phyloP scores from a whole-genome alignment of 2,329 filamentous ascomycete genomes.

The Metarhizium rileyi region DNA sequence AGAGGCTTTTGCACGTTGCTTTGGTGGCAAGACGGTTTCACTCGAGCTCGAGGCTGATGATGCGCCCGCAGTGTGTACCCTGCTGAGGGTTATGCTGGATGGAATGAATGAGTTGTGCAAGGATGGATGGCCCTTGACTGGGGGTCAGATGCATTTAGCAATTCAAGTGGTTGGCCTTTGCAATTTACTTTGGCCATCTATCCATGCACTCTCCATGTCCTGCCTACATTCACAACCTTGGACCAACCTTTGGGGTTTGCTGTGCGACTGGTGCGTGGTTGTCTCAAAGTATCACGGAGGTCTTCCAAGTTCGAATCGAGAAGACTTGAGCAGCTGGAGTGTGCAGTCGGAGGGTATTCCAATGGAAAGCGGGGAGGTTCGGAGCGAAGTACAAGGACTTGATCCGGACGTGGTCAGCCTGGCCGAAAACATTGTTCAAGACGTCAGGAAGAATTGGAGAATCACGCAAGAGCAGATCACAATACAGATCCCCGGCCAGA shows the following conservation, averaged over 20 bases:
- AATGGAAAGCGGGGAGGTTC: conserved; percentile 9
- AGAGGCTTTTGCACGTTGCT: conserved; percentile 28
- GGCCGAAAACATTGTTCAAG: conserved; percentile 30
- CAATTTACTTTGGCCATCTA: conserved; percentile 22
- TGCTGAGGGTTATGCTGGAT: conserved; percentile 21
- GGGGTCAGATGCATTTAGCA: conserved; percentile 18
- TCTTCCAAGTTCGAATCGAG: conserved; percentile 8
- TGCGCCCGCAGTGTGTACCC: conserved; percentile 21
- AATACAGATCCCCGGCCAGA: conserved; percentile 30
- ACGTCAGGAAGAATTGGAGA: conserved; percentile 37
- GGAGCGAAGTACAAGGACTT: background rate
- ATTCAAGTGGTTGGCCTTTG: conserved; percentile 17
- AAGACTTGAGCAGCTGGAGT: conserved; percentile 10
- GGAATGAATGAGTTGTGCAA: conserved; percentile 18
- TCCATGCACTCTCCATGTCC: conserved; percentile 14
- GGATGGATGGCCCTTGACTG: conserved; percentile 11
- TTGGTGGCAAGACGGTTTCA: conserved; percentile 25
- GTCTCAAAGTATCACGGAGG: conserved; percentile 12
- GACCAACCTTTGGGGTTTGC: conserved; percentile 10
- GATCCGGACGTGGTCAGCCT: conserved; percentile 29
- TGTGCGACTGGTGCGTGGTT: conserved; percentile 12
- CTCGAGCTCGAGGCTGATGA: conserved; percentile 26
- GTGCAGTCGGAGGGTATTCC: conserved; percentile 15
- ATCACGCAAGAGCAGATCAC: conserved; percentile 21
- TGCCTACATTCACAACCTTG: conserved; percentile 8